A percentile compares a stretch with the other conserved stretches of the same genome.
Conservation (phyloP, 2,329 filamentous ascomycete genomes). For the Macrophomina tecta region DNA sequence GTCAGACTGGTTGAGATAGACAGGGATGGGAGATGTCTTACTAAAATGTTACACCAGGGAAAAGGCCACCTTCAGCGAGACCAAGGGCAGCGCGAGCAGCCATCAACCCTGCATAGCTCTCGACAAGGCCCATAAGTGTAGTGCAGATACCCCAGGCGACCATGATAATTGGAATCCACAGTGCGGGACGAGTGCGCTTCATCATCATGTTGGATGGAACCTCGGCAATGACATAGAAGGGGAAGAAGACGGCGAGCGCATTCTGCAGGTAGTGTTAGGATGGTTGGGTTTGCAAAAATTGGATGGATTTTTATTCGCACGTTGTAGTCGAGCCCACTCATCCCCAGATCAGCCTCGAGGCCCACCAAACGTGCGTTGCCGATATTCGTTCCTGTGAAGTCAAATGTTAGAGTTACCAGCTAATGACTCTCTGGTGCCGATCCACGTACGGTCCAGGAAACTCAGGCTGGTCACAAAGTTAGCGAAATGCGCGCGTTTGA, state of each 20-base stretch:
- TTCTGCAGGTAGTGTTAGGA: conserved; percentile 48
- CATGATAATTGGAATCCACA: conserved; percentile 56
- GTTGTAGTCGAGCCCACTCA: conserved; percentile 43
- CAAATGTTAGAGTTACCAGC: background rate
- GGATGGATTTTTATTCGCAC: conserved; percentile 22
- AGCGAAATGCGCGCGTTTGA: background rate
- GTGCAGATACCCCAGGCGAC: conserved; percentile 56
- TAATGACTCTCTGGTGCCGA: background rate
- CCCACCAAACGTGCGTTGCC: conserved; percentile 50
- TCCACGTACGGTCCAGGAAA: conserved; percentile 53
- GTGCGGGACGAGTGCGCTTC: conserved; percentile 61
- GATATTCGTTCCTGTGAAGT: conserved; percentile 50
- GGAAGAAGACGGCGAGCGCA: conserved; percentile 68
- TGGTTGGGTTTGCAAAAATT: conserved; percentile 33
- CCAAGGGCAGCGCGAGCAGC: conserved; percentile 54
- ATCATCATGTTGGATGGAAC: conserved; percentile 66
- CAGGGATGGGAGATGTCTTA: background rate
- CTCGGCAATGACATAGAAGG: conserved; percentile 54
- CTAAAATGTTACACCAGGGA: conserved; percentile 16
- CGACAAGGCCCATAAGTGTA: conserved; percentile 57
- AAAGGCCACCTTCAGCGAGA: conserved; percentile 40
- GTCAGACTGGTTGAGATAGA: background rate
- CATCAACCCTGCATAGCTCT: conserved; percentile 53
- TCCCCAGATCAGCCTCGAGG: conserved; percentile 44
- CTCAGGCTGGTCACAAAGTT: conserved; percentile 45